These are phyloP conservation scores for Filosporella fistucella DNA, from an alignment of 495 filamentous ascomycete species.

Conservation along the genomic window DNA sequence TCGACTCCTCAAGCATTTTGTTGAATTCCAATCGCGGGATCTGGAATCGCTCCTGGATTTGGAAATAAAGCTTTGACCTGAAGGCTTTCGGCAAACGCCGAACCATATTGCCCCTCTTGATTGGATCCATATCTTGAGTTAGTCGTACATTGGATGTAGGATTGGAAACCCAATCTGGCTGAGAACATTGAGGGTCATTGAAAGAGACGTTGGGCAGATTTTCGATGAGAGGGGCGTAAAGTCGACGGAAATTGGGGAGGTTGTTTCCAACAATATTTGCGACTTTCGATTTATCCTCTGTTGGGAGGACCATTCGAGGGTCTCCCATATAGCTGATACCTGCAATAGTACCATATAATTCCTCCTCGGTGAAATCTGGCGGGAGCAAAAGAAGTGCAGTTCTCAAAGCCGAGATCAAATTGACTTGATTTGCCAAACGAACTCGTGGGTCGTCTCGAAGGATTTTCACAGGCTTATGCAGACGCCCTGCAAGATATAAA, in stretches of 20 bases:
- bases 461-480: slow-evolving; percentile 98
- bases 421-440: slow-evolving; percentile 90
- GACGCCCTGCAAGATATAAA: slow-evolving; percentile 85
- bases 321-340: slow-evolving; percentile 92
- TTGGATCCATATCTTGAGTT: slow-evolving; percentile 84
- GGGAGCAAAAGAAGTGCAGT: slow-evolving; percentile 86
- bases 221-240: slow-evolving; percentile 85
- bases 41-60: slow-evolving; percentile 83
- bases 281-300: slow-evolving; percentile 91
- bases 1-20: slow-evolving; percentile 73
- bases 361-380: slow-evolving; percentile 74
- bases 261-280: slow-evolving; percentile 89
- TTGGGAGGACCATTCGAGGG: slow-evolving; percentile 81
- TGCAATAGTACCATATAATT: slow-evolving; percentile 85
- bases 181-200: slow-evolving; percentile 59
- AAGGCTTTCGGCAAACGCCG: slow-evolving; percentile 84
- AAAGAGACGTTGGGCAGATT: slow-evolving; percentile 85
- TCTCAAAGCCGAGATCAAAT: slow-evolving; percentile 84
- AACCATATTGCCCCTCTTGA: slow-evolving; percentile 92
- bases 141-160: slow-evolving; percentile 55
- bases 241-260: slow-evolving; percentile 80
- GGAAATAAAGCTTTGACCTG: slow-evolving; percentile 84
- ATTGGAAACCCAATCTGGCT: slow-evolving; percentile 62
- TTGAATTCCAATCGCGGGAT: slow-evolving; percentile 82
- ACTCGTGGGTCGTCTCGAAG: slow-evolving; percentile 88